Percentiles rank a stretch among this genome's conserved stretches.
These are phyloP conservation scores for Paulownia fortunei DNA, from an alignment of 257 asterid species.

Conservation along the genomic window DNA sequence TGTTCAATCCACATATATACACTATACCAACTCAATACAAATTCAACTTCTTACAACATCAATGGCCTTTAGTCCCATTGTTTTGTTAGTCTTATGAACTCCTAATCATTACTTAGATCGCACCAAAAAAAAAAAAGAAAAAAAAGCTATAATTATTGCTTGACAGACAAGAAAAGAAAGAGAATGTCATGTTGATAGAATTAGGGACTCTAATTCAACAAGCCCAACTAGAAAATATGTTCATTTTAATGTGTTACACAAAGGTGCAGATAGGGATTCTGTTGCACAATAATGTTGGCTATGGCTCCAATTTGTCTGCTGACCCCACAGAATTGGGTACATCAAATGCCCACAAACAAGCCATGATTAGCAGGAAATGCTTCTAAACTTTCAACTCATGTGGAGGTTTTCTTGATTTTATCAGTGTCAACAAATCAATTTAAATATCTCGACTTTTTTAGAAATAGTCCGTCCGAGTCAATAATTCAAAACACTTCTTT, in stretches of 20 bases:
- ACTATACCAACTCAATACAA: too few relatives aligned
- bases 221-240: conserved; percentile 61
- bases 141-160: conserved; percentile 11
- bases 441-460: too few relatives aligned
- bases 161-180: conserved; percentile 26
- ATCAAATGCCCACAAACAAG: conserved; percentile 44
- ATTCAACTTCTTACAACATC: conserved; percentile 58
- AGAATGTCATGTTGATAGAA: conserved; percentile 33
- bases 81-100: conserved; percentile 35
- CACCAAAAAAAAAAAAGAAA: conserved; percentile 13
- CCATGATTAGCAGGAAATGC: conserved; percentile 38
- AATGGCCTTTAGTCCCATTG: conserved; percentile 28
- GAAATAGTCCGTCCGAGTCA: too few relatives aligned
- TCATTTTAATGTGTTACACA: conserved; percentile 31
- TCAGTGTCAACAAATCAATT: too few relatives aligned
- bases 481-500: too few relatives aligned
- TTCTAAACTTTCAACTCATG: not conserved
- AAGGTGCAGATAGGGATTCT: conserved; percentile 24
- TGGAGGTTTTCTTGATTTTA: too few relatives aligned
- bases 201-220: conserved; percentile 37
- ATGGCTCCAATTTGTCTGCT: conserved; percentile 52
- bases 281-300: conserved; percentile 46
- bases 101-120: conserved; percentile 62
- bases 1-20: too few relatives aligned
- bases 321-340: conserved; percentile 49